Percentiles rank a stretch among this genome's conserved stretches.
These are phyloP conservation scores for Ophiostoma australiae DNA, from an alignment of 2,329 filamentous ascomycete species.

Conservation along the genomic window DNA sequence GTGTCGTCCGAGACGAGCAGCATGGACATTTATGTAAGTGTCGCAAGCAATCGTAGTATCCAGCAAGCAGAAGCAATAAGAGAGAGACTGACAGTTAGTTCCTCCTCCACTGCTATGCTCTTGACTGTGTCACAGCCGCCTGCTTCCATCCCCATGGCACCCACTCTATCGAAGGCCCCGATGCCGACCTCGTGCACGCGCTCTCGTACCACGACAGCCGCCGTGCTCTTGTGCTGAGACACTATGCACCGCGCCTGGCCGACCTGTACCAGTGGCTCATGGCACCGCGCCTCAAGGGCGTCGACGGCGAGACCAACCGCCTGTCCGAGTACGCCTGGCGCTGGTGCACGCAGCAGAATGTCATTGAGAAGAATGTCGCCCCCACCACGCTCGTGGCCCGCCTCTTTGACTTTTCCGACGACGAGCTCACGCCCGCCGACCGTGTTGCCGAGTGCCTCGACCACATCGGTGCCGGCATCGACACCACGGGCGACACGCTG, in stretches of 20 bases:
- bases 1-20: constrained; percentile 7
- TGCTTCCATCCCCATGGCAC: constrained; percentile 23
- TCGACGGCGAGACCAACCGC: constrained; percentile 11
- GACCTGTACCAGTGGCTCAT: neutral
- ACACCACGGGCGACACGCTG: constrained; percentile 63
- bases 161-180: constrained; percentile 19
- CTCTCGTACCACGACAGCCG: constrained; percentile 24
- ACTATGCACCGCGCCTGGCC: constrained; percentile 15
- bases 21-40: constrained; percentile 16
- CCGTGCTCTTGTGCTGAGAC: constrained; percentile 14
- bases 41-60: neutral
- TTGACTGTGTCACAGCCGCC: constrained; percentile 23
- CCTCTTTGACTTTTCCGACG: constrained; percentile 11
- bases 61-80: neutral
- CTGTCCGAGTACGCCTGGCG: constrained; percentile 18
- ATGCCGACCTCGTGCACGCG: constrained; percentile 18
- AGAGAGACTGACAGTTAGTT: constrained; percentile 40
- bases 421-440: constrained; percentile 16
- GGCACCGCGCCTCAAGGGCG: constrained; percentile 6
- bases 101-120: constrained; percentile 24
- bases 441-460: constrained; percentile 59
- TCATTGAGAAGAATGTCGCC: constrained; percentile 11
- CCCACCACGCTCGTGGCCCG: constrained; percentile 16
- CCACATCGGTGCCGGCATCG: constrained; percentile 66
- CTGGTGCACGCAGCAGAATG: constrained; percentile 1